Evolutionary conservation across 2,329 filamentous ascomycete species (phyloP), one percentile per base, ranked within the genome.

Genomic region (Dothideomycetes sp.): DNA sequence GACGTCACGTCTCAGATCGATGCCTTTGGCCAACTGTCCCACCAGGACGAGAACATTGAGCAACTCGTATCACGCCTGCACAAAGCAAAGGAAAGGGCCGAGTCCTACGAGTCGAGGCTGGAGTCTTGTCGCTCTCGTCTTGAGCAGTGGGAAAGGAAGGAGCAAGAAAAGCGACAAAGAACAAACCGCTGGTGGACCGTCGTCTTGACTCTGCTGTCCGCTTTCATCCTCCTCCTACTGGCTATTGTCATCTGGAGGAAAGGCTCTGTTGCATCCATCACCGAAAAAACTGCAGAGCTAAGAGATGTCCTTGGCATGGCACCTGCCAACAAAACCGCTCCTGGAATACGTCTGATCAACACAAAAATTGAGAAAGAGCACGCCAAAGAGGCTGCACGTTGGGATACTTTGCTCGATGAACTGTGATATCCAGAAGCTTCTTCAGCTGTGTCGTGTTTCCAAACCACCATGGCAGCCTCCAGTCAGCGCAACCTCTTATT

Each of bases 131-230:
- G 76, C 35, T 62, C 70, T 41, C 69, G 75, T 6, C 75, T 88
- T 11, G 79, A 83, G 54, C 64, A 67, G 19, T 84, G 81, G 71
- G 80, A 84, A 56, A 69, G 67, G 42, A 70, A 74, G 2, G 82
- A 87, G 58, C 68, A 78, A 51, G 81, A 79, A 69, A 75, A 83
- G 60, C 77, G 82, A 52, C 75, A 68, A 51, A 82, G 53, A 8
- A 48, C 52, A 32, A 53, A 53, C 12, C 29, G 27, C 19, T 29
- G 33, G 9, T 41, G 40, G 40, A 39, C 33, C 27, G 17, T 47
- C 1, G 23, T 18, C 10, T 38, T 38, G 20, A 24, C 25, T 6
- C 13, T 19, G 6, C 20, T 43, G 30, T 27, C 38, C 10, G 39
- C 22, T 2, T 27, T 44, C 12, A 11, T 38, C 8, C 4, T 44